A percentile compares a stretch with the other conserved stretches of the same genome.
These are phyloP conservation scores for Leishmania gerbilli DNA, from an alignment of 208 protist genomes.

Conservation along the genomic window DNA sequence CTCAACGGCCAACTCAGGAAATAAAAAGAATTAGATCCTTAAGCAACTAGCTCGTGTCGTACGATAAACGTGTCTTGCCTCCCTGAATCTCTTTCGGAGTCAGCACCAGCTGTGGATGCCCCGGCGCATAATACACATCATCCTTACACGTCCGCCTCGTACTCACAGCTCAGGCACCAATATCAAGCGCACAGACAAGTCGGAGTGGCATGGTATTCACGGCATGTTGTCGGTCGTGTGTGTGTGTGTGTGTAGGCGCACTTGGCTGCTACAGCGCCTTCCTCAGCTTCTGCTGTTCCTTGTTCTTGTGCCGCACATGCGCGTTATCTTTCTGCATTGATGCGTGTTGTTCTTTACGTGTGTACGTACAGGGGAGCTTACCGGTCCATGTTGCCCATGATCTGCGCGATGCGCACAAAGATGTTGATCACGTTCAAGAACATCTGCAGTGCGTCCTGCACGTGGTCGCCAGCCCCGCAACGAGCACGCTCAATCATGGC, in stretches of 20 bases:
- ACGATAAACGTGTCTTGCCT: not conserved
- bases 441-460: slow-evolving; percentile 83
- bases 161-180: not conserved
- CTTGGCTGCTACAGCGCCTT: not conserved
- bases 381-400: slow-evolving; percentile 63
- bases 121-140: not conserved
- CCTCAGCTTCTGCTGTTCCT: not conserved
- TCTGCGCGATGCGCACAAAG: slow-evolving; percentile 87
- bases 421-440: slow-evolving; percentile 91
- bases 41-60: not conserved
- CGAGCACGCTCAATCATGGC: slow-evolving; percentile 90
- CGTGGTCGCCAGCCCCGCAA: slow-evolving; percentile 80
- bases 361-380: slow-evolving; percentile 11
- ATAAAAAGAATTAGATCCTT: not conserved
- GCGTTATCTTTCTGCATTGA: not conserved
- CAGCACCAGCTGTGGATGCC: not conserved
- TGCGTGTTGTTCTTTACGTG: not conserved
- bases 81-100: not conserved
- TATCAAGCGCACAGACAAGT: not conserved
- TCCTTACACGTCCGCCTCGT: not conserved
- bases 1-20: not conserved
- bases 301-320: not conserved
- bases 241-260: not conserved
- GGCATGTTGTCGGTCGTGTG: not conserved
- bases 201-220: not conserved